Percentiles rank a stretch among this genome's conserved stretches.
Conservation (phyloP, 1,139 yeast genomes). For the Hyphopichia buzzinii region DNA sequence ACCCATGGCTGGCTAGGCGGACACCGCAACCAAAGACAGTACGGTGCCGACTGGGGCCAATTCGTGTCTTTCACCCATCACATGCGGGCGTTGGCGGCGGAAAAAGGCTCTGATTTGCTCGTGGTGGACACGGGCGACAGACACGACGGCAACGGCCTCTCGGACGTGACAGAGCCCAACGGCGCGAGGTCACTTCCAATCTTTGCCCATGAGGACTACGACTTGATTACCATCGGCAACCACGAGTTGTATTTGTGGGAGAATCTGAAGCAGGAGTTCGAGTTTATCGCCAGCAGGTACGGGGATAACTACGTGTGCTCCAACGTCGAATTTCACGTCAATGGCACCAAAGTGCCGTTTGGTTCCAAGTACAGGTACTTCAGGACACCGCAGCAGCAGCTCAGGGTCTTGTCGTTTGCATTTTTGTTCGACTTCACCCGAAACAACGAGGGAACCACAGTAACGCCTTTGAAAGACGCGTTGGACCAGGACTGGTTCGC, state of each 20-base stretch:
- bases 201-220: slow-evolving; percentile 68
- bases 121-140: slow-evolving; percentile 89
- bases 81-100: slow-evolving; percentile 44
- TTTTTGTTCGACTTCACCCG: slow-evolving; percentile 76
- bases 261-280: slow-evolving; percentile 64
- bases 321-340: slow-evolving; percentile 68
- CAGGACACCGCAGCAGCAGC: slow-evolving; percentile 52
- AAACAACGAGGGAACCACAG: slow-evolving; percentile 59
- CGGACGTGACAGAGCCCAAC: slow-evolving; percentile 74
- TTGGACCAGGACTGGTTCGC: slow-evolving; percentile 64
- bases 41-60: slow-evolving; percentile 92
- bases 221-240: slow-evolving; percentile 82
- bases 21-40: slow-evolving; percentile 71
- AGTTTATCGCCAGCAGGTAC: slow-evolving; percentile 54
- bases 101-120: slow-evolving; percentile 57
- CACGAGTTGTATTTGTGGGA: slow-evolving; percentile 84
- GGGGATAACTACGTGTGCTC: slow-evolving; percentile 71
- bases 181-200: slow-evolving; percentile 64
- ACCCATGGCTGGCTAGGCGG: slow-evolving; percentile 97
- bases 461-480: slow-evolving; percentile 59
- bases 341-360: slow-evolving; percentile 57
- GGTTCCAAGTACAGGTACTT: slow-evolving; percentile 69
- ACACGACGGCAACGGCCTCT: slow-evolving; percentile 90
- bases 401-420: slow-evolving; percentile 66
- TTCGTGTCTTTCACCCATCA: slow-evolving; percentile 65